These are phyloP conservation scores for Peniophora sp. DNA, from an alignment of 1,284 basidiomycete species.

Conservation along the genomic window DNA sequence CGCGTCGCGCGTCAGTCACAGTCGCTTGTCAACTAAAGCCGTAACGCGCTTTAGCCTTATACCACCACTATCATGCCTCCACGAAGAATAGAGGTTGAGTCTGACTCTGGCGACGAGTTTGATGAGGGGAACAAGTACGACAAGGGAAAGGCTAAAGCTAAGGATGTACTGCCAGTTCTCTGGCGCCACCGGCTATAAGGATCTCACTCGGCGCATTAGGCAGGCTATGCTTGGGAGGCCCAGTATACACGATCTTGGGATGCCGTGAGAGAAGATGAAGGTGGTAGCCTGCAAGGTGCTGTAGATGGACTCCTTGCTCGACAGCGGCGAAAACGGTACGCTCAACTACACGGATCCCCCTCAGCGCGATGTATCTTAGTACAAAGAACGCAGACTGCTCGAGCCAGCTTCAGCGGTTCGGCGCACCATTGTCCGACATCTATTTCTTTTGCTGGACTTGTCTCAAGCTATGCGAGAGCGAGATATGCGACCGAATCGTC, in stretches of 20 bases:
- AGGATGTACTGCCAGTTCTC: conserved; percentile 30
- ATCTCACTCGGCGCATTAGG: conserved; percentile 29
- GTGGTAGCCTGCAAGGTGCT: conserved; percentile 83
- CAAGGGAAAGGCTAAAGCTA: conserved; percentile 37
- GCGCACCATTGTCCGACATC: conserved; percentile 92
- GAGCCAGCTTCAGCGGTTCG: conserved; percentile 84
- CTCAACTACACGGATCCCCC: conserved; percentile 1
- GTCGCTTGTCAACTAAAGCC: too few relatives aligned
- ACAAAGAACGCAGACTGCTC: conserved; percentile 44
- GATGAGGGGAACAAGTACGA: conserved; percentile 7
- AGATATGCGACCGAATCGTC: conserved; percentile 91
- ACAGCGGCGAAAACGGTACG: conserved; percentile 75
- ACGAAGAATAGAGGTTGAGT: not conserved
- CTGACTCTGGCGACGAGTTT: not conserved
- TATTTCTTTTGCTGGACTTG: conserved; percentile 86
- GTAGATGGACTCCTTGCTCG: conserved; percentile 87
- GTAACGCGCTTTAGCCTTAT: too few relatives aligned
- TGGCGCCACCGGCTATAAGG: not conserved
- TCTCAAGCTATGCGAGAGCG: conserved; percentile 91
- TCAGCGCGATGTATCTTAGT: not conserved
- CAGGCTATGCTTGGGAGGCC: conserved; percentile 93
- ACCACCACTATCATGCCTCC: not conserved
- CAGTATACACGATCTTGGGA: conserved; percentile 96
- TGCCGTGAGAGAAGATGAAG: conserved; percentile 92
- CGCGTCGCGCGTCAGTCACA: too few relatives aligned